These are phyloP conservation scores for Eucalyptus shirleyi DNA, from an alignment of 345 rosid genomes.

Conservation along the genomic window DNA sequence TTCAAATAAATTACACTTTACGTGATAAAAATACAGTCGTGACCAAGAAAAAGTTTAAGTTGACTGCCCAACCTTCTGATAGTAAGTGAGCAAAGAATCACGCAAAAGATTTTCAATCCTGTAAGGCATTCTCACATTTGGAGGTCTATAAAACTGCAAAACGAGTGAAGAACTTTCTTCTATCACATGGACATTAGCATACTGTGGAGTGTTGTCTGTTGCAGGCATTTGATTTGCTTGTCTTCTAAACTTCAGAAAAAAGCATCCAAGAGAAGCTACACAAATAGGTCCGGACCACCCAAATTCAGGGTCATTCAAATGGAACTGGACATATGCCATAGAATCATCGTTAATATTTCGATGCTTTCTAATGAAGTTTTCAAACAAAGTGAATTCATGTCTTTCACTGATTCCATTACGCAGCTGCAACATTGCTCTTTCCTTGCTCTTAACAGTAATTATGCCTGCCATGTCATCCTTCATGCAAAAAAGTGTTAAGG, in stretches of 20 bases:
- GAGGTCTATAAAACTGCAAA: slow-evolving; percentile 69
- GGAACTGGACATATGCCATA: slow-evolving; percentile 54
- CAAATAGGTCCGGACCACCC: slow-evolving; percentile 94
- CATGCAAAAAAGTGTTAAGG: neutral
- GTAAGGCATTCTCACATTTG: slow-evolving; percentile 59
- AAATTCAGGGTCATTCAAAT: slow-evolving; percentile 32
- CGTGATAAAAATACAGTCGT: neutral
- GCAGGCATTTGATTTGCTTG: slow-evolving; percentile 32
- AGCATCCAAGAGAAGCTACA: slow-evolving; percentile 75
- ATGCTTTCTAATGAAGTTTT: slow-evolving; percentile 77
- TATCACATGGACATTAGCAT: slow-evolving; percentile 64
- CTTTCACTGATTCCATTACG: slow-evolving; percentile 33
- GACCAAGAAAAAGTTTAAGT: slow-evolving; percentile 1
- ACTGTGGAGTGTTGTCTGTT: slow-evolving; percentile 21
- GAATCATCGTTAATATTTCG: slow-evolving; percentile 39
- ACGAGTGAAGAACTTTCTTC: slow-evolving; percentile 82
- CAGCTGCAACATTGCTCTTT: slow-evolving; percentile 39
- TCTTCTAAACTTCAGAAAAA: slow-evolving; percentile 73
- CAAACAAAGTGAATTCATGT: slow-evolving; percentile 60
- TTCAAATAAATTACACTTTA: neutral
- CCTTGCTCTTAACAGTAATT: slow-evolving; percentile 34
- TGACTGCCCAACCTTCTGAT: slow-evolving; percentile 66
- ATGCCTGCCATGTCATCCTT: slow-evolving; percentile 61
- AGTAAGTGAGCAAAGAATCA: slow-evolving; percentile 56
- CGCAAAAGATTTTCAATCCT: slow-evolving; percentile 71